Conservation (phyloP, 257 asterid species). For the Fraxinus pennsylvanica region DNA sequence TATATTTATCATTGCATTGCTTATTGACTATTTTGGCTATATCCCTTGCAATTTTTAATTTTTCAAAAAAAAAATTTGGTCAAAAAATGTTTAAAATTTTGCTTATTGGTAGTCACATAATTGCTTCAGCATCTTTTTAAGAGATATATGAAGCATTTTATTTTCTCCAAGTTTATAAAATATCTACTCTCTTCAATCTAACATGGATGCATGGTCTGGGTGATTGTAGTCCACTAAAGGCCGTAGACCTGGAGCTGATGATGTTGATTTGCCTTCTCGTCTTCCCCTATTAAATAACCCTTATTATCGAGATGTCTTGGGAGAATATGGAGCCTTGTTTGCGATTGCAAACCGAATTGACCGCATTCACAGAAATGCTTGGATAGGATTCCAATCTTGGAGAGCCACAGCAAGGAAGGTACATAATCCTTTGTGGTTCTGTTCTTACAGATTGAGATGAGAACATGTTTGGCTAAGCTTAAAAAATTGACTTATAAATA, state of each 20-base stretch:
- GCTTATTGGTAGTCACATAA: neutral
- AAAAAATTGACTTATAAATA: neutral
- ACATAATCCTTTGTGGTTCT: conserved; percentile 18
- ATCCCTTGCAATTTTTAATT: neutral
- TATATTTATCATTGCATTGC: neutral
- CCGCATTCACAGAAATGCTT: conserved; percentile 88
- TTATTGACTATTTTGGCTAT: neutral
- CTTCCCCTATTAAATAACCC: conserved; percentile 68
- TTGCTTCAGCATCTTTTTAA: neutral
- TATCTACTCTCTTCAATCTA: conserved; percentile 18
- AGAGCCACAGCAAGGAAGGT: conserved; percentile 87
- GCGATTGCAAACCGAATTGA: conserved; percentile 91
- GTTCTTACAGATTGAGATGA: conserved; percentile 2
- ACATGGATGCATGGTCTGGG: conserved; percentile 28
- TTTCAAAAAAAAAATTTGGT: neutral
- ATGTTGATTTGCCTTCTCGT: conserved; percentile 82
- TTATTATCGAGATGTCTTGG: conserved; percentile 75
- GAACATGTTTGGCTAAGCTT: neutral
- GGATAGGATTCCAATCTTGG: conserved; percentile 99
- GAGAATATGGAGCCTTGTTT: conserved; percentile 87
- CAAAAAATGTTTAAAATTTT: neutral
- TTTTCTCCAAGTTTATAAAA: neutral
- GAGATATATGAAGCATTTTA: neutral
- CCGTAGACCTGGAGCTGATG: conserved; percentile 85
- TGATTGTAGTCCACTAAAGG: conserved; percentile 68